Evolutionary conservation across 1,139 yeast species (phyloP), one percentile per base, ranked within the genome.

Genomic region (Magnusiomyces starmeri): DNA sequence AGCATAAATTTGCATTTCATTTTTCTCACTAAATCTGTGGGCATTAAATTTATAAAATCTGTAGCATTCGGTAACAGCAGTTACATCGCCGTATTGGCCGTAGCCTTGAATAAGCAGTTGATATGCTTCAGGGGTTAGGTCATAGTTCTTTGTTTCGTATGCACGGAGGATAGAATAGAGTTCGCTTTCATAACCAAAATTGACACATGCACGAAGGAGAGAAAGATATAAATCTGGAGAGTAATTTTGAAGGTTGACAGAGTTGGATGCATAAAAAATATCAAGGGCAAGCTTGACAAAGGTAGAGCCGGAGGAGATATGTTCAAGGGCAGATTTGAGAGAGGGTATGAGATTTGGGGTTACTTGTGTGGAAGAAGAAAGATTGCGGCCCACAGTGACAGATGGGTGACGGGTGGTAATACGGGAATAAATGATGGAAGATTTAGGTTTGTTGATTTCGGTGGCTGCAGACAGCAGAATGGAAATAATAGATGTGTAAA

Each of bases 401-500:
- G 45, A 7, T n/a, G 18, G 43, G 34, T 51, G 45, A 50, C 52
- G 12, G 49, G 44, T 22, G 44, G 48, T 14, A 49, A 49, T 51
- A 50, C 48, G 22, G 42, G 25, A 21, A 54, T 53, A 44, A 50
- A 50, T 16, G 49, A 40, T 56, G 43, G 35, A 26, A 25, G 45
- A 42, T 14, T 34, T 56, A 49, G 2, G 51, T 50, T 14, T 44
- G 16, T 45, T 29, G 16, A 20, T 43, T 9, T 26, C 26, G 29
- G 35, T 34, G 4, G 71, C 65, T 12, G 61, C 59, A 3, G 59
- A 59, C 16, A 62, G 52, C 4, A 70, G 57, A 4, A 61, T 56
- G 10, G 54, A 49, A 9, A 70, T 55, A 14, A 70, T 58, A 6
- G 65, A 55, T 16, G 59, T 47, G 55, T 69, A 69, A 2, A 71